phyloP scores from a whole-genome alignment of 345 rosid genomes.

The Atalantia buxifolia region DNA sequence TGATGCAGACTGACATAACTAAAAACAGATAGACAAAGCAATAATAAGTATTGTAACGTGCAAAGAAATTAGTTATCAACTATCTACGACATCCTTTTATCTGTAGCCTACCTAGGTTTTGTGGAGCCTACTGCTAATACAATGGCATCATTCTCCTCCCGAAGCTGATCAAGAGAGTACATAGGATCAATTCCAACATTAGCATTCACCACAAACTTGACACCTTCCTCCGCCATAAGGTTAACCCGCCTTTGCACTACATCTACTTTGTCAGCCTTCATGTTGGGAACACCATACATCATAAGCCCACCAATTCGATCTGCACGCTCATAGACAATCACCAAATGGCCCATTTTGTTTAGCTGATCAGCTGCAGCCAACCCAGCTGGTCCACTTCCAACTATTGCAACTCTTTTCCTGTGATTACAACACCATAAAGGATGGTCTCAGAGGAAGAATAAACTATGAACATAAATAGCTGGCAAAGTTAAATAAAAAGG shows the following conservation, averaged over 20 bases:
- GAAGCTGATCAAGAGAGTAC: slow-evolving; percentile 69
- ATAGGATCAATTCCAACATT: slow-evolving; percentile 77
- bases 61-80: background rate
- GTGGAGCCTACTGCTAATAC: slow-evolving; percentile 95
- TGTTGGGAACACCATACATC: slow-evolving; percentile 99
- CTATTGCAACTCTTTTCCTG: slow-evolving; percentile 82
- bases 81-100: background rate
- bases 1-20: background rate
- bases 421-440: slow-evolving; percentile 1
- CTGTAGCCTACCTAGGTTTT: slow-evolving; percentile 68
- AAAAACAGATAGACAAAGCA: background rate
- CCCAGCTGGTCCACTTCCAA: slow-evolving; percentile 98
- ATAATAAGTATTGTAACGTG: background rate
- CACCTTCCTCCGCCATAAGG: slow-evolving; percentile 89
- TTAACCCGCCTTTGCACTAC: slow-evolving; percentile 90
- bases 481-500: background rate
- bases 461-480: background rate
- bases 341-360: slow-evolving; percentile 89
- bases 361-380: slow-evolving; percentile 99
- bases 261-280: slow-evolving; percentile 93
- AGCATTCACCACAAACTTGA: slow-evolving; percentile 85
- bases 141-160: slow-evolving; percentile 78
- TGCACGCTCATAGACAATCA: slow-evolving; percentile 94
- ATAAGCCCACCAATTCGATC: slow-evolving; percentile 98
- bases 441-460: background rate